These are phyloP conservation scores for Eremothecium cymbalariae DNA, from an alignment of 1,139 yeast genomes.

Conservation along the genomic window DNA sequence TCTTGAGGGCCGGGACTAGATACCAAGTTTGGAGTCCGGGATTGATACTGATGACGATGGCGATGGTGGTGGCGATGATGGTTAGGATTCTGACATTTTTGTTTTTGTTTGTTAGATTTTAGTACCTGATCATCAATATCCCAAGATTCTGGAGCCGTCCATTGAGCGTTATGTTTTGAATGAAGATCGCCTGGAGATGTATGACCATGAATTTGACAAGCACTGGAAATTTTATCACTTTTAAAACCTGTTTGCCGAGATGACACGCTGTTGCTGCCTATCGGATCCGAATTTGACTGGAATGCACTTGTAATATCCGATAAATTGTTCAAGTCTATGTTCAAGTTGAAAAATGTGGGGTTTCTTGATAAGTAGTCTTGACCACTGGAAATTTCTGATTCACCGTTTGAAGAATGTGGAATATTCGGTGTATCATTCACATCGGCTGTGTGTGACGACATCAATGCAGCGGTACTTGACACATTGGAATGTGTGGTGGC, in stretches of 20 bases:
- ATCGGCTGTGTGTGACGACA: background rate
- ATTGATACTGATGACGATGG: background rate
- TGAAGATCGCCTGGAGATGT: constrained; percentile 10
- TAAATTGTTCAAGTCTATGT: constrained; percentile 27
- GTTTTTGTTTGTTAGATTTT: constrained; percentile 13
- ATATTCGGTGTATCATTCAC: background rate
- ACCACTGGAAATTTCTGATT: background rate
- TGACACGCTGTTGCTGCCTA: constrained; percentile 1
- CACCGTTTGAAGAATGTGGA: no score
- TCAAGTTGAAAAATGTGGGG: constrained; percentile 20
- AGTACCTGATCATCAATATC: constrained; percentile 43
- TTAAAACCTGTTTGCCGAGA: constrained; percentile 4
- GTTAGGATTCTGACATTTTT: constrained; percentile 10
- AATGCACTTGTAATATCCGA: constrained; percentile 26
- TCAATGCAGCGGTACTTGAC: background rate
- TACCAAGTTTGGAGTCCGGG: background rate
- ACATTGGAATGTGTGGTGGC: constrained; percentile 4
- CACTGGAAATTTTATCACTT: constrained; percentile 4
- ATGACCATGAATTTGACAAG: constrained; percentile 16
- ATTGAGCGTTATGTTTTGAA: constrained; percentile 15
- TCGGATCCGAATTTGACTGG: constrained; percentile 6
- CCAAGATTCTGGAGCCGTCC: constrained; percentile 81
- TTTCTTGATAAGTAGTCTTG: background rate
- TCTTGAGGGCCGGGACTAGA: no score
- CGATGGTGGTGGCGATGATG: constrained; percentile 11